Conservation (phyloP, 2,329 filamentous ascomycete species). For the Fusarium neocosmosporiellum region DNA sequence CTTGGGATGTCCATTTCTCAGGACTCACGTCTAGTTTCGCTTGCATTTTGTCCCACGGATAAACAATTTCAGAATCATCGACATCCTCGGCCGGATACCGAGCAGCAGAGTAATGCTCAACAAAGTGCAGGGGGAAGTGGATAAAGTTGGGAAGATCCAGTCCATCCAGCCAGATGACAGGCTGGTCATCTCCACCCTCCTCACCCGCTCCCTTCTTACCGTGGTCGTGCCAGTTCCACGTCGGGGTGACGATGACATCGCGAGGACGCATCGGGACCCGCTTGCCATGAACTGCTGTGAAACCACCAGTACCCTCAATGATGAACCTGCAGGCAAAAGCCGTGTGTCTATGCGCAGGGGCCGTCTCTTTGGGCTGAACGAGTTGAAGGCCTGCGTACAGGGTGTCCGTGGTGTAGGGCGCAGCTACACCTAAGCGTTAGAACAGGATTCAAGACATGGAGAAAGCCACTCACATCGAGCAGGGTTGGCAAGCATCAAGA, state of each 20-base stretch:
- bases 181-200: constrained; percentile 39
- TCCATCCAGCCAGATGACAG: constrained; percentile 69
- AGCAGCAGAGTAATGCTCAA: constrained; percentile 58
- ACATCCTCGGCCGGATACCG: constrained; percentile 59
- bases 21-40: constrained; percentile 49
- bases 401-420: constrained; percentile 67
- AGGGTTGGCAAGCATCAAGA: constrained; percentile 56
- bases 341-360: constrained; percentile 65
- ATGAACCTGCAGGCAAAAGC: constrained; percentile 68
- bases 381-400: constrained; percentile 67
- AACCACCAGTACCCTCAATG: constrained; percentile 64
- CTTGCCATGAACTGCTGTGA: constrained; percentile 66
- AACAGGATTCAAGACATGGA: background rate
- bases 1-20: background rate
- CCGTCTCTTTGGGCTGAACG: constrained; percentile 66
- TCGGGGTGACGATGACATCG: constrained; percentile 68
- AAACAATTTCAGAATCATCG: constrained; percentile 56
- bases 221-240: constrained; percentile 70
- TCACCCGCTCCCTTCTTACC: constrained; percentile 62
- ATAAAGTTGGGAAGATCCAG: constrained; percentile 64
- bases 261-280: constrained; percentile 62
- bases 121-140: constrained; percentile 64
- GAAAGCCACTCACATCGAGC: constrained; percentile 51
- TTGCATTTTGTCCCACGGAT: constrained; percentile 61
- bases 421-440: constrained; percentile 45